These are phyloP conservation scores for Pyrus bretschneideri DNA, from an alignment of 306 rosid species.

Conservation along the genomic window DNA sequence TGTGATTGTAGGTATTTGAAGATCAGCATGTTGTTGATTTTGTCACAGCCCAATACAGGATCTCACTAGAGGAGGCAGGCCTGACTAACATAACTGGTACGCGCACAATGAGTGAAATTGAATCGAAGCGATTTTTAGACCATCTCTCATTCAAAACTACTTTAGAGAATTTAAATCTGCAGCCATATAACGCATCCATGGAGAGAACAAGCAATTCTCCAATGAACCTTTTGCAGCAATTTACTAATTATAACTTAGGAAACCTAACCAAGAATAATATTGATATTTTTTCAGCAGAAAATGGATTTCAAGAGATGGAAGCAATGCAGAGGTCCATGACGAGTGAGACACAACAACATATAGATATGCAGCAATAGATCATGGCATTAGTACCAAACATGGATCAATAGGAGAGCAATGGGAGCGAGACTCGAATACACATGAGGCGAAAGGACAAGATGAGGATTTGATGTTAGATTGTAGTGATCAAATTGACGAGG, in stretches of 20 bases:
- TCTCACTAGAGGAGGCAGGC: conserved; percentile 32
- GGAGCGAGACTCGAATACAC: conserved; percentile 27
- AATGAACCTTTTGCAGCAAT: conserved; percentile 56
- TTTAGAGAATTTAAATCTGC: conserved; percentile 27
- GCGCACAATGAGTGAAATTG: conserved; percentile 29
- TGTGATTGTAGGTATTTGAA: conserved; percentile 48
- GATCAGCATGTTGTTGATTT: conserved; percentile 62
- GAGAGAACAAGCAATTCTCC: conserved; percentile 34
- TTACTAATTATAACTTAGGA: conserved; percentile 24
- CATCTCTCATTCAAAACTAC: conserved; percentile 17
- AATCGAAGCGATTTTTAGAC: conserved; percentile 26
- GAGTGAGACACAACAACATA: conserved; percentile 21
- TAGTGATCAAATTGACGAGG: conserved; percentile 68
- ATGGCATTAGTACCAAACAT: conserved; percentile 29
- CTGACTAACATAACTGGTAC: conserved; percentile 7
- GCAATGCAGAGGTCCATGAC: conserved; percentile 27
- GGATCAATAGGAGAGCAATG: conserved; percentile 30
- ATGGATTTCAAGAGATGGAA: conserved; percentile 27
- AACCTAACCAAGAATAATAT: conserved; percentile 27
- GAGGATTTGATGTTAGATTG: conserved; percentile 64
- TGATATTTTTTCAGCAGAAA: conserved; percentile 11
- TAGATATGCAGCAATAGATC: conserved; percentile 32
- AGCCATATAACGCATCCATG: conserved; percentile 32
- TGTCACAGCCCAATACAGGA: conserved; percentile 40
- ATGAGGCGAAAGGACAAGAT: conserved; percentile 29